These are phyloP conservation scores for Ganoderma leucocontextum DNA, from an alignment of 1,284 basidiomycete species.

Conservation along the genomic window DNA sequence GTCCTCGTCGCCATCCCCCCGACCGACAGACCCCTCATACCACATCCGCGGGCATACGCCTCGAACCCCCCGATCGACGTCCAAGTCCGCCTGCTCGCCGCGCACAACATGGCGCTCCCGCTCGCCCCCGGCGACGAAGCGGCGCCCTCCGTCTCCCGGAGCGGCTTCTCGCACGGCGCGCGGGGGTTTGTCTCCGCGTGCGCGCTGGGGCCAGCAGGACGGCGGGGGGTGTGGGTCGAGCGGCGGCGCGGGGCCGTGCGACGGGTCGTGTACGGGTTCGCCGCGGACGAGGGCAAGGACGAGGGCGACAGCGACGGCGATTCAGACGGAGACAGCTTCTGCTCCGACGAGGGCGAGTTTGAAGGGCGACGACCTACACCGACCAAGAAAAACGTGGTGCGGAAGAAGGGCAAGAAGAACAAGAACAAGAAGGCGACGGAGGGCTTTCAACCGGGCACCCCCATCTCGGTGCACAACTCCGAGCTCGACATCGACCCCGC, in stretches of 20 bases:
- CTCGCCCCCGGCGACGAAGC: constrained; percentile 15
- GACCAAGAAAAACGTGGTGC: not conserved
- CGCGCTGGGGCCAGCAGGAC: constrained; percentile 52
- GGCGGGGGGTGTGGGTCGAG: constrained; percentile 61
- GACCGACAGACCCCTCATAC: not conserved
- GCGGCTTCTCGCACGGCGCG: constrained; percentile 36
- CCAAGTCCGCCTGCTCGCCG: constrained; percentile 42
- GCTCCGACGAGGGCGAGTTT: constrained; percentile 9
- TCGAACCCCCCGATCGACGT: constrained; percentile 37
- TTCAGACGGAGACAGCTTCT: not conserved
- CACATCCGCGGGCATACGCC: constrained; percentile 1
- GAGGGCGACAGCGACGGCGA: not conserved
- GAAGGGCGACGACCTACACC: constrained; percentile 6
- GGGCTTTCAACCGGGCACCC: constrained; percentile 15
- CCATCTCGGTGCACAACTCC: constrained; percentile 31
- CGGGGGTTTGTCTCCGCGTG: constrained; percentile 55
- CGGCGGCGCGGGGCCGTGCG: constrained; percentile 49
- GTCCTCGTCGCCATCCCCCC: constrained; percentile 38
- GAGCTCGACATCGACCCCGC: constrained; percentile 14
- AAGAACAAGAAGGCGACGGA: constrained; percentile 5
- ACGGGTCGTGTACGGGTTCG: constrained; percentile 49
- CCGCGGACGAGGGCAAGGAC: not conserved
- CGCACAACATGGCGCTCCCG: constrained; percentile 39
- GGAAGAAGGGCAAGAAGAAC: not conserved
- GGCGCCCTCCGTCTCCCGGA: constrained; percentile 19